Conservation (phyloP, 495 filamentous ascomycete genomes). For the Xylaria nigripes region DNA sequence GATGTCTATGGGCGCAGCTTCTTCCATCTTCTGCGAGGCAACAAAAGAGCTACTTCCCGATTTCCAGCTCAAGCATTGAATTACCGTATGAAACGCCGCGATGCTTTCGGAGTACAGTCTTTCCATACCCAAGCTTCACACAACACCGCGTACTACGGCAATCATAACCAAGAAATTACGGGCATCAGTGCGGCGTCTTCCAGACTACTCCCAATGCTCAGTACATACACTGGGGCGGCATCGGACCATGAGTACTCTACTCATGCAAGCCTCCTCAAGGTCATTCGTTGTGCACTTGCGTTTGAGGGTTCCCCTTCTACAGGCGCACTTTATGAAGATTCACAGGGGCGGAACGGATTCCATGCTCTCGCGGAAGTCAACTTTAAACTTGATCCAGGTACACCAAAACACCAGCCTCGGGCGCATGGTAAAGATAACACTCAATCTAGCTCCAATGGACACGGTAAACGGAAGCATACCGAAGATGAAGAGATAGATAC, state of each 20-base stretch:
- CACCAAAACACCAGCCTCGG: not conserved
- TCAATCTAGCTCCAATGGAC: not conserved
- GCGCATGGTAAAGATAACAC: not conserved
- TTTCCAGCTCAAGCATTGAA: constrained; percentile 14
- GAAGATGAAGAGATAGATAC: constrained; percentile 14
- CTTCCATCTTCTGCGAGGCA: constrained; percentile 30
- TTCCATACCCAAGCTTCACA: not conserved
- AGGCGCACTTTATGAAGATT: constrained; percentile 29
- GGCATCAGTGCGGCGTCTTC: not conserved
- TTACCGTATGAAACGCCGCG: constrained; percentile 18
- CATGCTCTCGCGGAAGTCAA: constrained; percentile 42
- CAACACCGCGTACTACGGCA: not conserved
- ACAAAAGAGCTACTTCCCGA: constrained; percentile 7
- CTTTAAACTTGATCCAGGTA: constrained; percentile 8
- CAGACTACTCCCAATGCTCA: constrained; percentile 1
- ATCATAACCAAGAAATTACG: not conserved
- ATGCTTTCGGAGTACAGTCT: constrained; percentile 32
- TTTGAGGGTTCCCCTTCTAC: constrained; percentile 18
- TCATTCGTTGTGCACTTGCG: constrained; percentile 19
- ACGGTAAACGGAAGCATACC: constrained; percentile 21
- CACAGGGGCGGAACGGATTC: constrained; percentile 39
- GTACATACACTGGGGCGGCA: not conserved
- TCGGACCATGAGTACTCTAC: constrained; percentile 11
- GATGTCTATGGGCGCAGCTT: constrained; percentile 41
- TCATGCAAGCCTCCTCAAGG: constrained; percentile 29